A percentile compares a stretch with the other conserved stretches of the same genome.
Evolutionary conservation across 352 stramenopile species (phyloP).

Genomic region (Aphanomyces astaci): DNA sequence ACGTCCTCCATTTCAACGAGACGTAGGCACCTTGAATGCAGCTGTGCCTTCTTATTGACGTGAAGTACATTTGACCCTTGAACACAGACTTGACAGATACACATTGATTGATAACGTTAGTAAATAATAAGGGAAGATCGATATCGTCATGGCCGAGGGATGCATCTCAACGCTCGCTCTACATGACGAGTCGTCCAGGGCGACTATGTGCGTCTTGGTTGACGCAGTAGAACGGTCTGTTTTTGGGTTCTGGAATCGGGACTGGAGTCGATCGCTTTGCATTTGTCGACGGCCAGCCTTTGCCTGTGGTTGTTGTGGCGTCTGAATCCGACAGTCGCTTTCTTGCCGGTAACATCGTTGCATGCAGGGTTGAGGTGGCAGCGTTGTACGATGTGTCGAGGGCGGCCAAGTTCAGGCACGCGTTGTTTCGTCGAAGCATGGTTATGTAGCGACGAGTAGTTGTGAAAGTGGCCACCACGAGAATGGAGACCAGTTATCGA

Average conservation of each 20-base stretch:
- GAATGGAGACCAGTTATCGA: background rate
- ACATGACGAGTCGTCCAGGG: background rate
- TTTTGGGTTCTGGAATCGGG: slow-evolving; percentile 1
- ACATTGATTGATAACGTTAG: no score
- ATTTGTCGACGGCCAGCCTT: background rate
- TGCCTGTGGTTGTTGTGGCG: background rate
- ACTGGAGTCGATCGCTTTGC: background rate
- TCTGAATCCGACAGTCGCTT: background rate
- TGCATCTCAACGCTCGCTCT: background rate
- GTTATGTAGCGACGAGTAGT: background rate
- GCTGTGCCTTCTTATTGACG: no score
- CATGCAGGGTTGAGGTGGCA: background rate
- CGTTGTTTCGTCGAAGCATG: slow-evolving; percentile 10
- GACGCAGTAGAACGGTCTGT: background rate
- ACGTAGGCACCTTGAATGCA: no score
- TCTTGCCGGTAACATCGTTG: background rate
- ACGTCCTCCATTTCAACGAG: no score
- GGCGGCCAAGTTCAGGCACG: background rate
- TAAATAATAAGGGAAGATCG: no score
- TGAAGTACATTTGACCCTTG: no score
- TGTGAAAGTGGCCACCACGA: background rate
- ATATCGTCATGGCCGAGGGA: no score
- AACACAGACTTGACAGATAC: no score
- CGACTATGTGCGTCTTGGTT: background rate
- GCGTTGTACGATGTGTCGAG: background rate